Conservation (phyloP, 225 moss, liverwort and hornwort species). For the Polytrichum commune region DNA sequence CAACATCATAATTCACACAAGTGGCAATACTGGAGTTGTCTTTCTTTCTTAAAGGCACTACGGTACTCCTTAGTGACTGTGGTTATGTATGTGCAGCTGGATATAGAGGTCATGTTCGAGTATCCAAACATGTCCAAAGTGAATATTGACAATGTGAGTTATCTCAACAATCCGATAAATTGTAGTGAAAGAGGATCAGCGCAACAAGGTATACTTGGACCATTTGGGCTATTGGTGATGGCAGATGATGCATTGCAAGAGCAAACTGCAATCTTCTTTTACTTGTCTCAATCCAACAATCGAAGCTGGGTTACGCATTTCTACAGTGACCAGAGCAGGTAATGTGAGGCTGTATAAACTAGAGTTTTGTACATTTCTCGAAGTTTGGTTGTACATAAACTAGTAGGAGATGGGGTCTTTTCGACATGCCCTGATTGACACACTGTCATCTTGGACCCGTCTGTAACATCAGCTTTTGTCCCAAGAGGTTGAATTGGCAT, state of each 20-base stretch:
- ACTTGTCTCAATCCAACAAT: not conserved
- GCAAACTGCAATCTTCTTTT: slow-evolving; percentile 5
- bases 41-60: too few species aligned
- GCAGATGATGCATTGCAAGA: not conserved
- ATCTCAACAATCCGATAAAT: slow-evolving; percentile 23
- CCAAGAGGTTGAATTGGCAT: too few species aligned
- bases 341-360: not conserved
- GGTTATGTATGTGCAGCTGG: slow-evolving; percentile 26
- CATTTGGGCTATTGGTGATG: slow-evolving; percentile 24
- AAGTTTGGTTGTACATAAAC: not conserved
- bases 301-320: not conserved
- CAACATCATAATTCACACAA: too few species aligned
- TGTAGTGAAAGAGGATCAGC: slow-evolving; percentile 46
- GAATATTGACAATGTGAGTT: slow-evolving; percentile 7
- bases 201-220: slow-evolving; percentile 42
- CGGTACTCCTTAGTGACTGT: not conserved
- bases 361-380: not conserved
- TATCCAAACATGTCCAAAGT: slow-evolving; percentile 29
- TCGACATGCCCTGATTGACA: too few species aligned
- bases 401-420: too few species aligned
- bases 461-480: not conserved
- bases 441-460: too few species aligned
- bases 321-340: slow-evolving; percentile 5
- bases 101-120: slow-evolving; percentile 36
- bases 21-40: too few species aligned